A percentile compares a stretch with the other conserved stretches of the same genome.
phyloP scores from a whole-genome alignment of 768 basidiomycete genomes.

The Kwoniella sp. region DNA sequence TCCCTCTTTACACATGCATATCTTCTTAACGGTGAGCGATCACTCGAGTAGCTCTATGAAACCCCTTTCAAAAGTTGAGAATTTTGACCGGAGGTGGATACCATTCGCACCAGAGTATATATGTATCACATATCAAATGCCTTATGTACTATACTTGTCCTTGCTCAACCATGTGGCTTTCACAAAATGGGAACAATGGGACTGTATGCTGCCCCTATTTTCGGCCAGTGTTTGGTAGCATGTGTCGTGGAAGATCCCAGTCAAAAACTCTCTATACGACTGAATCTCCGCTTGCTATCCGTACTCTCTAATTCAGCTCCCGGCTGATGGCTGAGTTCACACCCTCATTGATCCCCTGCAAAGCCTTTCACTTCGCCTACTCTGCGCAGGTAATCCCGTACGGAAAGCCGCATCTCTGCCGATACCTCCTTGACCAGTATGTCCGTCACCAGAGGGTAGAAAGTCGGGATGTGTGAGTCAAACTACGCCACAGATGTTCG shows the following conservation, averaged over 20 bases:
- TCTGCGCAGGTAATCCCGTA: conserved; percentile 76
- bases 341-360: neutral
- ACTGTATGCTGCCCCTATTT: no score
- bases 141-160: neutral
- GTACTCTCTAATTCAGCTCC: no score
- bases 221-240: no score
- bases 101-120: neutral
- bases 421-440: conserved; percentile 79
- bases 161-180: neutral
- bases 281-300: no score
- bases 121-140: neutral
- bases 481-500: conserved; percentile 64
- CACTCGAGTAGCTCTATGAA: no score
- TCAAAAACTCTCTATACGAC: no score
- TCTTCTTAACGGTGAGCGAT: no score
- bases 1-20: no score
- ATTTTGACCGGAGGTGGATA: no score
- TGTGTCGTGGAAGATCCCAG: no score
- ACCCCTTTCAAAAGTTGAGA: no score
- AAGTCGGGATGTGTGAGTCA: conserved; percentile 77
- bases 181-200: no score
- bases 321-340: neutral
- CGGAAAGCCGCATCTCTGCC: conserved; percentile 75
- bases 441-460: conserved; percentile 87
- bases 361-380: conserved; percentile 58